Percentiles rank a stretch among this genome's conserved stretches.
Evolutionary conservation across 176 grass and related monocot genomes (phyloP).

Genomic region (Raddia distichophylla): DNA sequence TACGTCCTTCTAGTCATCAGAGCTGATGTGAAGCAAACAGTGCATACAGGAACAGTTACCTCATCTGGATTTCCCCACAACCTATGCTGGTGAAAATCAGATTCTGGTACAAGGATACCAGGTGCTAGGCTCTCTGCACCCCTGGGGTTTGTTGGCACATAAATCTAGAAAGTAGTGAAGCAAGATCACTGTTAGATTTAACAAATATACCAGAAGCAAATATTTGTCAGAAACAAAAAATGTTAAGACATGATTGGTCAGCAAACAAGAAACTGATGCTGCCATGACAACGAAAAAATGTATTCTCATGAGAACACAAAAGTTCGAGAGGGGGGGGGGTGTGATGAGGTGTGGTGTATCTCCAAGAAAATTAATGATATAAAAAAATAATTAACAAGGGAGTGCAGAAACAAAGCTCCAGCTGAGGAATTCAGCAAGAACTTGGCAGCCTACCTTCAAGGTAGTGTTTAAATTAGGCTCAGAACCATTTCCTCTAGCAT

Average conservation of each 20-base stretch:
- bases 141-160: constrained; percentile 73
- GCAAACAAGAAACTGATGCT: background rate
- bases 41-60: constrained; percentile 44
- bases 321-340: no score
- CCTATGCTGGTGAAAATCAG: constrained; percentile 65
- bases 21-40: background rate
- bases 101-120: constrained; percentile 68
- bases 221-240: constrained; percentile 4
- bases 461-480: constrained; percentile 52
- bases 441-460: constrained; percentile 41
- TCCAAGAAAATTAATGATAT: background rate
- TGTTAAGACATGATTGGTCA: background rate
- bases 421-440: background rate
- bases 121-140: constrained; percentile 68
- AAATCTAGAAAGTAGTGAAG: constrained; percentile 38
- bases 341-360: background rate
- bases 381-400: background rate
- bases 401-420: background rate
- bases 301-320: background rate
- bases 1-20: background rate
- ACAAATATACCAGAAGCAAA: constrained; percentile 6
- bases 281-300: background rate
- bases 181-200: background rate
- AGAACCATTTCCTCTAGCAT: constrained; percentile 47
- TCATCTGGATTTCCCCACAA: constrained; percentile 75